Evolutionary conservation across 306 rosid genomes (phyloP).

Genomic region (Fragaria iinumae): DNA sequence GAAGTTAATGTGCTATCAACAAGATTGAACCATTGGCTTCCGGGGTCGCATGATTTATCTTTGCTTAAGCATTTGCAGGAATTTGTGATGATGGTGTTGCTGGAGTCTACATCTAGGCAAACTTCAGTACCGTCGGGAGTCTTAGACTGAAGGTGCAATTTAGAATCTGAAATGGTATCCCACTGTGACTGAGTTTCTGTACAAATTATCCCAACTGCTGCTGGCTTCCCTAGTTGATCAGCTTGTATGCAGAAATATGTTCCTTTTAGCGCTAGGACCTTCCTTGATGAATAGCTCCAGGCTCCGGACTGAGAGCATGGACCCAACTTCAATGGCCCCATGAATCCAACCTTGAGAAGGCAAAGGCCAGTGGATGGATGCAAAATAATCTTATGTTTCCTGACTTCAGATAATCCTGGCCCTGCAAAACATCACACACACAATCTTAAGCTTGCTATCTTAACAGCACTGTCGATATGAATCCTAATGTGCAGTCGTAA

Average conservation of each 20-base stretch:
- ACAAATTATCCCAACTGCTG: slow-evolving; percentile 49
- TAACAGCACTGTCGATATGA: neutral
- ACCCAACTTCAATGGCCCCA: slow-evolving; percentile 49
- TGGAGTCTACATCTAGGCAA: slow-evolving; percentile 69
- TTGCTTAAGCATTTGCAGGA: slow-evolving; percentile 65
- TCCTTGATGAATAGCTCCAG: slow-evolving; percentile 58
- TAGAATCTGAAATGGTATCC: slow-evolving; percentile 72
- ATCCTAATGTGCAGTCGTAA: neutral
- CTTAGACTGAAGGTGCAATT: slow-evolving; percentile 63
- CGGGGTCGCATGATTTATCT: slow-evolving; percentile 62
- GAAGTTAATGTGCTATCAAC: slow-evolving; percentile 53
- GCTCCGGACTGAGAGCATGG: slow-evolving; percentile 54
- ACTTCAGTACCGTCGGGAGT: slow-evolving; percentile 37
- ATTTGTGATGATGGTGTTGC: slow-evolving; percentile 54
- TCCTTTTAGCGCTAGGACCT: slow-evolving; percentile 50
- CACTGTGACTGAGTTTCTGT: slow-evolving; percentile 45
- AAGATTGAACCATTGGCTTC: slow-evolving; percentile 82
- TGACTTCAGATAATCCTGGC: slow-evolving; percentile 39
- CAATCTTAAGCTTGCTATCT: neutral
- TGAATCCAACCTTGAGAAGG: slow-evolving; percentile 38
- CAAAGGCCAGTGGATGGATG: slow-evolving; percentile 83
- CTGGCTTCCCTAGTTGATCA: slow-evolving; percentile 39
- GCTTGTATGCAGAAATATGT: slow-evolving; percentile 73
- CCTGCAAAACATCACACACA: slow-evolving; percentile 38
- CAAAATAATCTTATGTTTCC: slow-evolving; percentile 47